These are phyloP conservation scores for Yamadazyma kanchanaburiensis DNA, from an alignment of 1,139 yeast genomes.

Conservation along the genomic window DNA sequence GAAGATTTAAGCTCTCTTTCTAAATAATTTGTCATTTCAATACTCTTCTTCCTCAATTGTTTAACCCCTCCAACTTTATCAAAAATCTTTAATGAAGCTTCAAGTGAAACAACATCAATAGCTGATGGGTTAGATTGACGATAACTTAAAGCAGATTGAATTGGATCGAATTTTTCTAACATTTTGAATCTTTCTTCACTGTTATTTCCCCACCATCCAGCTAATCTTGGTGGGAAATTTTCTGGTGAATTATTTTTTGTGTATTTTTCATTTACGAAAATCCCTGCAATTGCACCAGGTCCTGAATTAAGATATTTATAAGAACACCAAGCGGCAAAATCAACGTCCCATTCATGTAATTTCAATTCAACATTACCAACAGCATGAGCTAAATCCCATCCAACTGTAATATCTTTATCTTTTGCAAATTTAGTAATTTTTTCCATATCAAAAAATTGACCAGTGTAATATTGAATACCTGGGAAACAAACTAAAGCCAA, in stretches of 20 bases:
- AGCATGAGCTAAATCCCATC: conserved; percentile 97
- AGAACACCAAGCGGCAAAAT: conserved; percentile 93
- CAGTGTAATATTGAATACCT: conserved; percentile 90
- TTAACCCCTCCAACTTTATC: conserved; percentile 60
- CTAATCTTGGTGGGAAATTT: conserved; percentile 60
- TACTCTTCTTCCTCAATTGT: conserved; percentile 53
- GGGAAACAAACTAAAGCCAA: conserved; percentile 77
- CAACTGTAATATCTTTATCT: conserved; percentile 55
- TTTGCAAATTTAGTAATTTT: conserved; percentile 59
- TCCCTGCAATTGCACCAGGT: conserved; percentile 88
- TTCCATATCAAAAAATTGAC: conserved; percentile 76
- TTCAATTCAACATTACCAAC: conserved; percentile 78
- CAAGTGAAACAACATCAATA: conserved; percentile 70
- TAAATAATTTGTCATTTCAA: conserved; percentile 56
- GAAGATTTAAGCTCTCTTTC: conserved; percentile 43
- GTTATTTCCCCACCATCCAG: conserved; percentile 98
- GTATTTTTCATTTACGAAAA: conserved; percentile 62
- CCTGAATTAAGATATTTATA: conserved; percentile 90
- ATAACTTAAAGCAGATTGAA: conserved; percentile 78
- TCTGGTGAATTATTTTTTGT: conserved; percentile 30
- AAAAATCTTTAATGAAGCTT: conserved; percentile 63
- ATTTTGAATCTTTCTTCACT: conserved; percentile 68
- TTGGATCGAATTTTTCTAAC: conserved; percentile 77
- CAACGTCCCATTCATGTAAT: conserved; percentile 86
- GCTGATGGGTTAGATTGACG: conserved; percentile 94